Conservation (phyloP, 2,329 filamentous ascomycete species). For the Madurella fahalii region DNA sequence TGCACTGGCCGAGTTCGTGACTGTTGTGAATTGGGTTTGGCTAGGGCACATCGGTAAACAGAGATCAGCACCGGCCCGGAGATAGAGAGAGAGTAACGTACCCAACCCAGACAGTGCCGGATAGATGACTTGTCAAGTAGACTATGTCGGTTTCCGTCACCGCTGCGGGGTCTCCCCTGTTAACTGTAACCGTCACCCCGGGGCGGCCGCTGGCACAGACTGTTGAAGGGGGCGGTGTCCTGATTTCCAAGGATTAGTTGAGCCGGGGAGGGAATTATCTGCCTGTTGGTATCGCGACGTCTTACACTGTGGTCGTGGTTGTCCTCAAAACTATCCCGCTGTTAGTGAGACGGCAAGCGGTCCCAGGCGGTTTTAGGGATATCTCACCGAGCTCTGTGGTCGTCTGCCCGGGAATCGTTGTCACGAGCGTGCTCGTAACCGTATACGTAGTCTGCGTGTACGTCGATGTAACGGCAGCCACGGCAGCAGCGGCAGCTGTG, state of each 20-base stretch:
- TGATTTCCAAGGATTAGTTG: slow-evolving; percentile 9
- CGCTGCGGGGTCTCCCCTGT: slow-evolving; percentile 24
- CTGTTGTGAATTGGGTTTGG: slow-evolving; percentile 33
- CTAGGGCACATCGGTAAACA: slow-evolving; percentile 18
- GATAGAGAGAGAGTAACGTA: slow-evolving; percentile 21
- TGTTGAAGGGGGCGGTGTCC: slow-evolving; percentile 34
- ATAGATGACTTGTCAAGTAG: slow-evolving; percentile 34
- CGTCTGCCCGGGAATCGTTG: slow-evolving; percentile 31
- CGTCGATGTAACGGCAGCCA: slow-evolving; percentile 35
- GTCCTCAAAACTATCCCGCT: slow-evolving; percentile 28
- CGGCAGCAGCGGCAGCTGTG: slow-evolving; percentile 21
- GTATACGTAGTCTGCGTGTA: slow-evolving; percentile 36
- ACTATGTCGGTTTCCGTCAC: slow-evolving; percentile 34
- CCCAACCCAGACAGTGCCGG: slow-evolving; percentile 35
- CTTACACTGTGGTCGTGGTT: slow-evolving; percentile 32
- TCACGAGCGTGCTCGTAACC: slow-evolving; percentile 34
- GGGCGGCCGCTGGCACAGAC: slow-evolving; percentile 30
- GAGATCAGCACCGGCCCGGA: not conserved
- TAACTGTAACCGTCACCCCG: slow-evolving; percentile 31
- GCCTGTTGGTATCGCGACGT: too few relatives aligned
- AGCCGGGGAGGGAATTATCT: too few relatives aligned
- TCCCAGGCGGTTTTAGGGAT: not conserved
- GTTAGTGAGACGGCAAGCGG: not conserved
- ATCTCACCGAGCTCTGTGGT: slow-evolving; percentile 33
- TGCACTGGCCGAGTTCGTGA: slow-evolving; percentile 33